Conservation (phyloP, 306 rosid genomes). For the Alnus glutinosa region DNA sequence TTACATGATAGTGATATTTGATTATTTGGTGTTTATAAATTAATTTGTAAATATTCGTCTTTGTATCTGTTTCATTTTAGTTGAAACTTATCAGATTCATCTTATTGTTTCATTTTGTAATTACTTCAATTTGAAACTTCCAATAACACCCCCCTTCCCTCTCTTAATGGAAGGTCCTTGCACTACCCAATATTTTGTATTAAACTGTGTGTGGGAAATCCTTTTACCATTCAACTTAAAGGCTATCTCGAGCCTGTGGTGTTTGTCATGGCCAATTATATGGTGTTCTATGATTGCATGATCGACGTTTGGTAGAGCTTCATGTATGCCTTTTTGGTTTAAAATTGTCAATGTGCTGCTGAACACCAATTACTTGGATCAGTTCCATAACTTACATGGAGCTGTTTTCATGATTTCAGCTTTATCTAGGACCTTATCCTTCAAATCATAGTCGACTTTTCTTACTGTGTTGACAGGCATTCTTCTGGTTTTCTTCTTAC, state of each 20-base stretch:
- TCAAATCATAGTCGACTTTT: no score
- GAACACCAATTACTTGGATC: neutral
- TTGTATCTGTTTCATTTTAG: conserved; percentile 14
- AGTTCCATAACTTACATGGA: no score
- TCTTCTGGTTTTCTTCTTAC: no score
- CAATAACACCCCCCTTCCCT: neutral
- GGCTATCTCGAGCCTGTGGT: neutral
- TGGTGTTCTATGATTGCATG: no score
- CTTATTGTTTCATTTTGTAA: neutral
- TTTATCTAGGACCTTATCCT: no score
- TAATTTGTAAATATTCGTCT: conserved; percentile 33
- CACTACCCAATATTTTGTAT: neutral
- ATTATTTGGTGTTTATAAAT: conserved; percentile 32
- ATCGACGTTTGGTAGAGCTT: neutral
- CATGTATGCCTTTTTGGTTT: neutral
- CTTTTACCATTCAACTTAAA: neutral
- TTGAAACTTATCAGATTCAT: conserved; percentile 9
- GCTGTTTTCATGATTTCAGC: no score
- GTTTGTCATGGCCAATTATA: no score
- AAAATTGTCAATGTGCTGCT: neutral
- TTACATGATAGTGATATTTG: neutral
- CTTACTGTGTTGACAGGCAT: no score
- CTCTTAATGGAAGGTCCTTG: neutral
- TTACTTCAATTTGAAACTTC: neutral
- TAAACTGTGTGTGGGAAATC: neutral